These are phyloP conservation scores for Trypanosoma scelopori DNA, from an alignment of 208 protist genomes.

Conservation along the genomic window DNA sequence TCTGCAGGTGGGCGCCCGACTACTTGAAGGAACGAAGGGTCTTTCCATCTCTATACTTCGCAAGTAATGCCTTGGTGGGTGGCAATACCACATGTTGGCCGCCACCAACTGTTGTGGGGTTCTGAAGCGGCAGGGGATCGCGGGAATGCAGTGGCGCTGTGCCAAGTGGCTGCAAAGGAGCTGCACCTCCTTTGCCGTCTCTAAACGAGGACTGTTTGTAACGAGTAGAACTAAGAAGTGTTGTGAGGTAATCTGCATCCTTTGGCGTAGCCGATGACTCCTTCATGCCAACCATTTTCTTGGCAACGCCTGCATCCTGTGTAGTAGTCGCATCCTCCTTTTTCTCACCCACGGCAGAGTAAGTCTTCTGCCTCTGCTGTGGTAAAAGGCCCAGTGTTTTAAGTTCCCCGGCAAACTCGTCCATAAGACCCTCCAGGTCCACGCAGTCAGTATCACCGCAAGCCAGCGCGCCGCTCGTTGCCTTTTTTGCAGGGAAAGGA, in stretches of 20 bases:
- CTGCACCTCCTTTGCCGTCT: neutral
- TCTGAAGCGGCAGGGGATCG: neutral
- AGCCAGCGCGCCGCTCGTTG: neutral
- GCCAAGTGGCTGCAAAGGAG: constrained; percentile 9
- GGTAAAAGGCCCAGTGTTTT: constrained; percentile 43
- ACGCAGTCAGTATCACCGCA: constrained; percentile 30
- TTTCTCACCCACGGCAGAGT: neutral
- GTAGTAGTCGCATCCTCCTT: neutral
- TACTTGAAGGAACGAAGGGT: neutral
- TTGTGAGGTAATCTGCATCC: constrained; percentile 35
- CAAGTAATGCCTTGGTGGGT: constrained; percentile 64
- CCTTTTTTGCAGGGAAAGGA: neutral
- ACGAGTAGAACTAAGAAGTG: constrained; percentile 59
- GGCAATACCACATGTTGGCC: constrained; percentile 37
- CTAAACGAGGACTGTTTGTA: constrained; percentile 47
- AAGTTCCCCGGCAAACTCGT: constrained; percentile 75
- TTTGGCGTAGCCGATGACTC: neutral
- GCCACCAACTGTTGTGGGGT: neutral
- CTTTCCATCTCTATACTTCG: constrained; percentile 37
- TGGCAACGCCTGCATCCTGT: neutral
- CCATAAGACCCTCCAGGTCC: constrained; percentile 68
- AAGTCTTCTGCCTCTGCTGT: constrained; percentile 26
- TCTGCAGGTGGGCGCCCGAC: neutral
- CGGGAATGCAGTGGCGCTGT: constrained; percentile 12
- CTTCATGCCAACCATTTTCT: neutral